Base-by-base conservation (phyloP, 768 basidiomycete species). In the Rhodotorula diobovata region DNA sequence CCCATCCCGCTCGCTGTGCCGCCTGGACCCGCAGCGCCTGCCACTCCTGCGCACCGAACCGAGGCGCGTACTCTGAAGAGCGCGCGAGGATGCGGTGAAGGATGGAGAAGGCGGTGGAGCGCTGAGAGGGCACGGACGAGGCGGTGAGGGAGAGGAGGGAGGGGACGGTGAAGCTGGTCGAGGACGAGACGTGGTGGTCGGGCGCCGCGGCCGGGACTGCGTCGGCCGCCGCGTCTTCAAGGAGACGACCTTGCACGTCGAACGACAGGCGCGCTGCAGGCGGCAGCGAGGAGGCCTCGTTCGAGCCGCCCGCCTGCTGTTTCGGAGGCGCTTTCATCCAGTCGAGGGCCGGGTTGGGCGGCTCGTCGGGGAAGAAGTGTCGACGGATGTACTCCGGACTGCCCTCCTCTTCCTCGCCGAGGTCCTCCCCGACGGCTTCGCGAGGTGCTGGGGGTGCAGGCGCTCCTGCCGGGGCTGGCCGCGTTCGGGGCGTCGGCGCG, bases 341-440 rank as follows among this genome's bases (percentile, higher is more conserved):
- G 43, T 86, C 88, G 16, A 96, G 82, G 58, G 85, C 87, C 12
- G 91, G 87, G 73, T 92, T 87, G 74, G 88, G 80, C 9, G 87
- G 84, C 2, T 86, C 85, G 66, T 85, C 80, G 1, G 93, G 90
- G 77, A 96, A 96, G 81, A 87, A 95, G 50, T 87, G 87, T 35
- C 84, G 84, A 35, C 91, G 88, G 67, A 95, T 93, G 77, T 89
- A 85, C 78, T 92, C 91, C 7, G 92, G 87, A 0, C 89, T 87
- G 12, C 90, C 90, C 77, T 89, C 89, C 73, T 81, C 79, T 23
- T 68, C 69, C 14, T 58, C 68, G 34, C 70, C 73, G 14, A n/a
- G 23, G 25, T 18, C n/a, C 39, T 57, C 32, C 3, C 12, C 21
- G 15, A 6, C 32, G 41, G 8, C 14, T 15, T 20, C 7, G 20